Base-by-base conservation (phyloP, 257 asterid genomes). In the Nyctanthes arbortristis region DNA sequence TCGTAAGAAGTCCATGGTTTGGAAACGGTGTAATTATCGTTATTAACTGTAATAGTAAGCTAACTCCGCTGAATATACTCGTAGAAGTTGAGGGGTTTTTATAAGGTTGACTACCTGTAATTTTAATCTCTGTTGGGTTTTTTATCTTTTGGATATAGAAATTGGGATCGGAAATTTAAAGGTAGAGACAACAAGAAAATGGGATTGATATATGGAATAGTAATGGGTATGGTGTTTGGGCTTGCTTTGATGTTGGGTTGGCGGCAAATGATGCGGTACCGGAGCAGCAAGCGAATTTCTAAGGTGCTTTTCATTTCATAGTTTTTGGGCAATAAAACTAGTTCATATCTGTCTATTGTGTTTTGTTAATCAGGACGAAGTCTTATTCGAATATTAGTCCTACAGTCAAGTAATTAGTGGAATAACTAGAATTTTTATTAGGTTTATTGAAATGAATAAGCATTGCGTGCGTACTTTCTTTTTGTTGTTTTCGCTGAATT, bases 231-330 rank as follows among this genome's bases (percentile, higher is more conserved):
- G 76, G 27, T 89, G 71, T 80, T 82, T 16, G 98, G 98, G 85
- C 79, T 93, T 83, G 93, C 80, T 34, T 69, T 91, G 71, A 89
- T 93, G 98, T 90, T 89, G 24, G 96, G 88, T 16, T 93, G 92
- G 97, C 82, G 72, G 73, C 83, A 86, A 47, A 87, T 93, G 98
- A 93, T 84, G 90, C 76, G 57, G 35, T 63, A 89, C 65, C 87
- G 98, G 61, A 82, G 89, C 88, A 82, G 78, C 47, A 83, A 87
- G 74, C 93, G 98, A 40, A 66, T 73, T 39, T 90, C 98, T 14
- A 93, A 93, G 97, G 97, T 93, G 69, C 61, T 65, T 62, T 70
- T 0, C n/a, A 66, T 39, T n/a, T 49, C 45, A 47, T 7, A 0
- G 40, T 63, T 25, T 65, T 35, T 24, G 0, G n/a, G 32, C 16